Conservation (phyloP, 2,329 filamentous ascomycete genomes). For the Aureobasidium lini region DNA sequence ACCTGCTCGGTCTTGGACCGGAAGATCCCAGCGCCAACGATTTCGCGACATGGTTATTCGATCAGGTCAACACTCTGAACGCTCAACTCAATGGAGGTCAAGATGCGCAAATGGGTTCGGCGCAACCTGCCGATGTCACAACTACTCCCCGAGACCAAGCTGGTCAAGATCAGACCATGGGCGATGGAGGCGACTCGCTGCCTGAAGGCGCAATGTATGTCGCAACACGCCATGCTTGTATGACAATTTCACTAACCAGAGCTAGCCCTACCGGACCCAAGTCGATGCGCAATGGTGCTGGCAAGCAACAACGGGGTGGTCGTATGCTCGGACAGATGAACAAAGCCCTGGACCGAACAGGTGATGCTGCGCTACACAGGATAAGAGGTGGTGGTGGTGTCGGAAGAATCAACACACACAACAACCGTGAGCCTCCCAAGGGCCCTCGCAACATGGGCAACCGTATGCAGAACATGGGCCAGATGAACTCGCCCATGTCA, state of each 20-base stretch:
- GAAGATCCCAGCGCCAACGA: slow-evolving; percentile 76
- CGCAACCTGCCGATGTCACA: neutral
- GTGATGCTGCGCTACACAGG: slow-evolving; percentile 69
- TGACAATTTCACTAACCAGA: slow-evolving; percentile 16
- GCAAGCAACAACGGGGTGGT: slow-evolving; percentile 45
- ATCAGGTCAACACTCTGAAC: slow-evolving; percentile 66
- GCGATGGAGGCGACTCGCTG: slow-evolving; percentile 41
- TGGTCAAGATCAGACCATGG: slow-evolving; percentile 67
- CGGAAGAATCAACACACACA: slow-evolving; percentile 74
- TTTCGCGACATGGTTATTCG: slow-evolving; percentile 90
- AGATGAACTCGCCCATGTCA: slow-evolving; percentile 34
- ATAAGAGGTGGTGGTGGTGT: slow-evolving; percentile 62
- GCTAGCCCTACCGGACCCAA: slow-evolving; percentile 84
- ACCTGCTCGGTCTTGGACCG: slow-evolving; percentile 72
- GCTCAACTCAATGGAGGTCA: slow-evolving; percentile 50
- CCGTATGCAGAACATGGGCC: slow-evolving; percentile 31
- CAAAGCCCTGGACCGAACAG: slow-evolving; percentile 69
- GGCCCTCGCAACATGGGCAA: slow-evolving; percentile 53
- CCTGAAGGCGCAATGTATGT: slow-evolving; percentile 38
- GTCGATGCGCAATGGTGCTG: slow-evolving; percentile 67
- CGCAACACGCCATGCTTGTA: neutral
- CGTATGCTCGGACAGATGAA: slow-evolving; percentile 68
- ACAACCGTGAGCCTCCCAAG: slow-evolving; percentile 58
- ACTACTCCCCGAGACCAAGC: neutral
- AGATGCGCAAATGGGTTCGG: slow-evolving; percentile 14